These are phyloP conservation scores for Russula brevipes DNA, from an alignment of 768 basidiomycete genomes.

Conservation along the genomic window DNA sequence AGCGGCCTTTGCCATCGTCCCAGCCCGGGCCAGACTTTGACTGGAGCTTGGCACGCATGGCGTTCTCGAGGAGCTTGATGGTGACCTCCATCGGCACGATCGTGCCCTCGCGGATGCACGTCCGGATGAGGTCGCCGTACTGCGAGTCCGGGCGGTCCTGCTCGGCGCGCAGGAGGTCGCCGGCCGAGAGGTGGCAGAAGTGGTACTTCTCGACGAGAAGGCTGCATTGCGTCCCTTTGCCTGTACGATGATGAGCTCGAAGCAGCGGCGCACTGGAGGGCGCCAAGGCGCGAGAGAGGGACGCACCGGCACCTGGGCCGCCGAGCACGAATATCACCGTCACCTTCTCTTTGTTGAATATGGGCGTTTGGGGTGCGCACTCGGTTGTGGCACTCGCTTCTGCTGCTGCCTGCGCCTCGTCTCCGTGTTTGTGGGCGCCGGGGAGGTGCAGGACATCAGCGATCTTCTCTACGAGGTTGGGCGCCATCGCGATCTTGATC, in stretches of 20 bases:
- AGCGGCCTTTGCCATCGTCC: constrained; percentile 70
- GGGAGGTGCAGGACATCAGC: constrained; percentile 34
- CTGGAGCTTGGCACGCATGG: constrained; percentile 63
- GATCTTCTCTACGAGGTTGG: constrained; percentile 41
- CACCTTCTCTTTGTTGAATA: constrained; percentile 67
- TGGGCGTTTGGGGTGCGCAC: not conserved
- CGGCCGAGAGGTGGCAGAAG: constrained; percentile 94
- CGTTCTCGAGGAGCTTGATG: constrained; percentile 89
- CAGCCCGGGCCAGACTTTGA: constrained; percentile 51
- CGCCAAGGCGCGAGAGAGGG: constrained; percentile 6
- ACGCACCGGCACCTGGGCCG: constrained; percentile 87
- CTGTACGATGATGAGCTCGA: constrained; percentile 36
- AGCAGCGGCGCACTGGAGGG: too few species aligned
- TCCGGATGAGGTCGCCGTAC: constrained; percentile 79
- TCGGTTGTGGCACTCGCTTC: not conserved
- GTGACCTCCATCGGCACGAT: constrained; percentile 98
- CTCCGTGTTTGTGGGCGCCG: not conserved
- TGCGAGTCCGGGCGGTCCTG: constrained; percentile 80
- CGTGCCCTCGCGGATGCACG: constrained; percentile 82
- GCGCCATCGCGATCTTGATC: constrained; percentile 32
- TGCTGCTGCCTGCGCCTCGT: not conserved
- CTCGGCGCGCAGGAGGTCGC: constrained; percentile 95
- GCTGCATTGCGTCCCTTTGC: constrained; percentile 94
- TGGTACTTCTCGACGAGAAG: constrained; percentile 77
- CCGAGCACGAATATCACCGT: constrained; percentile 93